Conservation (phyloP, 805 yeast species). For the Cyberlindnera bimundalis region DNA sequence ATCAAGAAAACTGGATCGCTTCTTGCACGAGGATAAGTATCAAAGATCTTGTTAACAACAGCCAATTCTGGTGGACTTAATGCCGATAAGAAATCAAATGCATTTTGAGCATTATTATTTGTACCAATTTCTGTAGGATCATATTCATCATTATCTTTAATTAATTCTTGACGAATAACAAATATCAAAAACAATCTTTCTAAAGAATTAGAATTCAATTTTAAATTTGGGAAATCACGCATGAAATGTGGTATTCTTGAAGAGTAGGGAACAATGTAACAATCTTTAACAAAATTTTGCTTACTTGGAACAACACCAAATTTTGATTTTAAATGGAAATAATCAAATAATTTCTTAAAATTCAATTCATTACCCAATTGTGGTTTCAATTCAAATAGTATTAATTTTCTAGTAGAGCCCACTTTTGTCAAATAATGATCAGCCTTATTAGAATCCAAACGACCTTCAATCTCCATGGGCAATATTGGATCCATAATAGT, state of each 20-base stretch:
- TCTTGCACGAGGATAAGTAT: slow-evolving; percentile 21
- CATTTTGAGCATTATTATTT: slow-evolving; percentile 2
- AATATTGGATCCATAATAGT: slow-evolving; percentile 27
- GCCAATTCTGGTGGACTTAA: slow-evolving; percentile 18
- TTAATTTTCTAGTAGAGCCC: slow-evolving; percentile 47
- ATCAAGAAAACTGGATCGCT: slow-evolving; percentile 21
- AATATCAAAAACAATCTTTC: slow-evolving; percentile 20
- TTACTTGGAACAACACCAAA: slow-evolving; percentile 45
- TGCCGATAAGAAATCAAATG: slow-evolving; percentile 20
- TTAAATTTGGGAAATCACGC: slow-evolving; percentile 3
- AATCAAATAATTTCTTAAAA: slow-evolving; percentile 28
- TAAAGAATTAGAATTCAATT: neutral
- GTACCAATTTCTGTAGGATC: neutral
- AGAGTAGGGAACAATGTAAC: slow-evolving; percentile 37
- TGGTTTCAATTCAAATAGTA: slow-evolving; percentile 42
- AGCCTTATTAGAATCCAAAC: slow-evolving; percentile 53
- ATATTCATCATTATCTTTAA: slow-evolving; percentile 6
- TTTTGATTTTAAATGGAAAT: slow-evolving; percentile 34
- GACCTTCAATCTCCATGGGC: slow-evolving; percentile 54
- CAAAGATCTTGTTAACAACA: slow-evolving; percentile 23
- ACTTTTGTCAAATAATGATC: slow-evolving; percentile 52
- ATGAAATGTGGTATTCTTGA: slow-evolving; percentile 22
- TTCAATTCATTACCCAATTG: slow-evolving; percentile 19
- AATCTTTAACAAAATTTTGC: slow-evolving; percentile 42
- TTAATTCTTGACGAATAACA: slow-evolving; percentile 23